Conservation (phyloP, 2,329 filamentous ascomycete genomes). For the Alternaria triticimaculans region DNA sequence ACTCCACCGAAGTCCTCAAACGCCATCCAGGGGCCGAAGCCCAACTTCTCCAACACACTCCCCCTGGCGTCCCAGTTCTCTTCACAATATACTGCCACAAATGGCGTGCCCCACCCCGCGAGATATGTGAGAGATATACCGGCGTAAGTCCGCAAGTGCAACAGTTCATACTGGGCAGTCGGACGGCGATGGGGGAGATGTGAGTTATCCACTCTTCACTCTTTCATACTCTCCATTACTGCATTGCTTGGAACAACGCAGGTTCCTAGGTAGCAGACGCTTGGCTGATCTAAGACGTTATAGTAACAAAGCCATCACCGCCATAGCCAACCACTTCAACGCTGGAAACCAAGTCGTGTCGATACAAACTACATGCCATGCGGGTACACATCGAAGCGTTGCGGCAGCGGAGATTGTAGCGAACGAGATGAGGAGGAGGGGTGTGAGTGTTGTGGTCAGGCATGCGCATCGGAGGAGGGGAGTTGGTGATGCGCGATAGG, state of each 20-base stretch:
- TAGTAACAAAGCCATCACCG: neutral
- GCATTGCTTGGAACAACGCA: neutral
- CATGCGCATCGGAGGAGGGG: constrained; percentile 23
- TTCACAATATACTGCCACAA: constrained; percentile 7
- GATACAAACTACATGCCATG: constrained; percentile 15
- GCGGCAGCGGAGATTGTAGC: constrained; percentile 24
- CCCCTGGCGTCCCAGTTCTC: neutral
- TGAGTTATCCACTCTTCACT: neutral
- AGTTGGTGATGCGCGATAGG: constrained; percentile 4
- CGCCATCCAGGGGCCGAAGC: neutral
- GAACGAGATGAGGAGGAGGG: constrained; percentile 6
- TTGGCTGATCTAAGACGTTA: neutral
- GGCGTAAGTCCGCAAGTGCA: constrained; percentile 21
- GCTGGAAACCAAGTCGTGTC: constrained; percentile 8
- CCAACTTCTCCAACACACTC: neutral
- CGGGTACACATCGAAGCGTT: constrained; percentile 30
- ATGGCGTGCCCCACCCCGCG: constrained; percentile 11
- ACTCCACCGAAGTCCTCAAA: neutral
- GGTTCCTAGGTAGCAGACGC: neutral
- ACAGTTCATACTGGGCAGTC: constrained; percentile 12
- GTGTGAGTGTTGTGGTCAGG: constrained; percentile 13
- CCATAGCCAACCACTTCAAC: neutral
- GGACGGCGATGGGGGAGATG: constrained; percentile 4
- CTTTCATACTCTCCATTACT: neutral
- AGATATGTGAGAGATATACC: constrained; percentile 18